These are phyloP conservation scores for Fraxinus anomala DNA, from an alignment of 257 asterid species.

Conservation along the genomic window DNA sequence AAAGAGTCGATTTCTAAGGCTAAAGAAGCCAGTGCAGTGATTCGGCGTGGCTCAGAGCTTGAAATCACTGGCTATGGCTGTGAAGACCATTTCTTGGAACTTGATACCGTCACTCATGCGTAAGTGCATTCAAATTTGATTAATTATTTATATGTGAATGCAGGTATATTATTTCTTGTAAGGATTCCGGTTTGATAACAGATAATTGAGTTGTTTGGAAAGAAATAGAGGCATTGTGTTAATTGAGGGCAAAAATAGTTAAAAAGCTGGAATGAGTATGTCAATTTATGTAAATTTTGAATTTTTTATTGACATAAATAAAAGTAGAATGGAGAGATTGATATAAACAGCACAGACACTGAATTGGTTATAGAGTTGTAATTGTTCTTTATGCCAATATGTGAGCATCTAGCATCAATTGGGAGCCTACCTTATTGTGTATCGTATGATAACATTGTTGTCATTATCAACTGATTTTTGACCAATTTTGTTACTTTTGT, in stretches of 20 bases:
- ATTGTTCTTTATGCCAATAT: conserved; percentile 4
- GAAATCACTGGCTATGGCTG: conserved; percentile 98
- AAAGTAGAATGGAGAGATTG: not conserved
- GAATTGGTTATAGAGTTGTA: not conserved
- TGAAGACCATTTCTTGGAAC: conserved; percentile 90
- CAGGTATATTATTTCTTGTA: not conserved
- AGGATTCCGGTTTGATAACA: not conserved
- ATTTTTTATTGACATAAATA: not conserved
- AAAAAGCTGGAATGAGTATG: not conserved
- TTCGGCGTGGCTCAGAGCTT: conserved; percentile 94
- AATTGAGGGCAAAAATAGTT: conserved; percentile 2
- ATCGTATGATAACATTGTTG: not conserved
- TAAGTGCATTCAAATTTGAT: not conserved
- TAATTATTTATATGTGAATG: not conserved
- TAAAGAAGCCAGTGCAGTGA: conserved; percentile 77
- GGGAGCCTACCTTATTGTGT: not conserved
- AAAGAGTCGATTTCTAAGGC: conserved; percentile 80
- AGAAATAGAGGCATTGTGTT: not conserved
- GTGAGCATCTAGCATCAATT: not conserved
- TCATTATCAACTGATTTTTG: not conserved
- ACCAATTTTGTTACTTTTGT: not conserved
- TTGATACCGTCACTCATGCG: conserved; percentile 35
- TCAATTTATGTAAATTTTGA: not conserved
- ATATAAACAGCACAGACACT: not conserved
- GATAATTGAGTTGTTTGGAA: not conserved